These are phyloP conservation scores for Pisolithus sp. DNA, from an alignment of 768 basidiomycete species.

Conservation along the genomic window DNA sequence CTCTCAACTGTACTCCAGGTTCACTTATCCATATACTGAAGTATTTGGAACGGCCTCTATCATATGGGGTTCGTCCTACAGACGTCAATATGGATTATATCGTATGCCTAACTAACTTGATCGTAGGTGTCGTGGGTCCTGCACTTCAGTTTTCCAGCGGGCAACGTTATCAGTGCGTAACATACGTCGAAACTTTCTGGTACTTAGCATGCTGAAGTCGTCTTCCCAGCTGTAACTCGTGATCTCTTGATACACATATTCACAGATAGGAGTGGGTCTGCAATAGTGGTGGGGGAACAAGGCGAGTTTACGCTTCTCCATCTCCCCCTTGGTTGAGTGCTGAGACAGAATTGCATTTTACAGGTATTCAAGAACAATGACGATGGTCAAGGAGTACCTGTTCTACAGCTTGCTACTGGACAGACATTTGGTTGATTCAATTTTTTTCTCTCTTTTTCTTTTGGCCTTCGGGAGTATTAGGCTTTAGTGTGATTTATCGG, in stretches of 20 bases:
- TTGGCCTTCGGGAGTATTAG: not conserved
- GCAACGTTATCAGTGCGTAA: constrained; percentile 52
- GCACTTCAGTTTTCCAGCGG: constrained; percentile 47
- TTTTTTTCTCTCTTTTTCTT: not conserved
- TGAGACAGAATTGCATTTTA: no score
- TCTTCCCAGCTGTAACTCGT: constrained; percentile 8
- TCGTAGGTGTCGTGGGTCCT: constrained; percentile 65
- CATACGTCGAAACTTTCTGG: not conserved
- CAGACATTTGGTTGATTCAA: constrained; percentile 17
- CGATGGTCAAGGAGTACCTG: constrained; percentile 22
- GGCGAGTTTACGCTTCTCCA: constrained; percentile 4
- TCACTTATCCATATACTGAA: constrained; percentile 45
- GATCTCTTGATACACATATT: not conserved
- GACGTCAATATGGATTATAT: not conserved
- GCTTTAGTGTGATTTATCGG: no score
- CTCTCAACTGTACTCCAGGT: constrained; percentile 21
- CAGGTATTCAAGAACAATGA: constrained; percentile 19
- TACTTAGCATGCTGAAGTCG: constrained; percentile 10
- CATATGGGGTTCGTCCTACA: constrained; percentile 32
- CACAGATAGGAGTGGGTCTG: constrained; percentile 17
- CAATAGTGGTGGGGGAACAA: constrained; percentile 26
- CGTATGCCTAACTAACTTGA: constrained; percentile 10
- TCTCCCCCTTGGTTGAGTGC: not conserved
- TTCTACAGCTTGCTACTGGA: constrained; percentile 18
- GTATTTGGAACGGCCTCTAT: constrained; percentile 54